Evolutionary conservation across 2,329 filamentous ascomycete genomes (phyloP).

Genomic region (Hypoxylon sp.): DNA sequence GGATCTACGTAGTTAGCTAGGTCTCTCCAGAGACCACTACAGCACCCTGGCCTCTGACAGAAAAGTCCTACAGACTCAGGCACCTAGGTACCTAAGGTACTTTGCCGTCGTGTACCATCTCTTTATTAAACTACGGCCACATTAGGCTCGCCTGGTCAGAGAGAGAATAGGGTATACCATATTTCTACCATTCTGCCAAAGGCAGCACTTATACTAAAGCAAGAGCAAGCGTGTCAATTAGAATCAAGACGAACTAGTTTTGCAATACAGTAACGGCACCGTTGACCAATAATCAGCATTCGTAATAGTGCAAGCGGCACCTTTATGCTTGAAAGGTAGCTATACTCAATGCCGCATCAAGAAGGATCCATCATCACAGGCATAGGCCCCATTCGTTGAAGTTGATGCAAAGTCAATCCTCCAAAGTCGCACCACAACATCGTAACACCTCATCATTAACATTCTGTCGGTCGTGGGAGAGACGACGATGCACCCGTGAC

Average conservation of each 20-base stretch:
- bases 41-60: background rate
- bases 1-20: too few relatives aligned
- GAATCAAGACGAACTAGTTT: background rate
- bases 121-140: background rate
- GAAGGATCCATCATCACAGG: background rate
- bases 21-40: background rate
- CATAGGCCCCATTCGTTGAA: background rate
- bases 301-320: background rate
- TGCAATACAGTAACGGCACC: background rate
- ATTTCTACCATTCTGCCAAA: background rate
- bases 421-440: background rate
- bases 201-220: background rate
- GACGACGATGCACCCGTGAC: background rate
- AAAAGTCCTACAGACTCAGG: background rate
- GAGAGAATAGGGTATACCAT: background rate
- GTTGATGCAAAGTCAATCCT: background rate
- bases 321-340: background rate
- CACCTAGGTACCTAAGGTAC: too few relatives aligned
- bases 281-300: background rate
- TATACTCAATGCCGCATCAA: background rate
- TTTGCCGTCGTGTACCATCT: background rate
- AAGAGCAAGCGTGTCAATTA: background rate
- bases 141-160: background rate
- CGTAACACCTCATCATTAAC: background rate
- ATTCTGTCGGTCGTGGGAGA: background rate